A percentile compares a stretch with the other conserved stretches of the same genome.
phyloP scores from a whole-genome alignment of 495 filamentous ascomycete genomes.

The Xylaria curta region DNA sequence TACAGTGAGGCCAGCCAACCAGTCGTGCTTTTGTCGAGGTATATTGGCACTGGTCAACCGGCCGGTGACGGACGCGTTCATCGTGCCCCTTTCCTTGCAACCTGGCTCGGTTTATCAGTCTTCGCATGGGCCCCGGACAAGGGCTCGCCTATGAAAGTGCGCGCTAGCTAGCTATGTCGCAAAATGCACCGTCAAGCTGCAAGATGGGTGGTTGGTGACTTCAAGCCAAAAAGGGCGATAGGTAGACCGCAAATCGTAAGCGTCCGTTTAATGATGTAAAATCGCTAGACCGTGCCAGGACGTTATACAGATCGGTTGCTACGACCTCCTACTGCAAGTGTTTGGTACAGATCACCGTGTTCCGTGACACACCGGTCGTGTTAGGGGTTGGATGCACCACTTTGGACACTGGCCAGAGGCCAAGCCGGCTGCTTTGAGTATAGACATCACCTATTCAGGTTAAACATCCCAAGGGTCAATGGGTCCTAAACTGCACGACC shows the following conservation, averaged over 20 bases:
- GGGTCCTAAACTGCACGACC: background rate
- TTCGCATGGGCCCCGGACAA: constrained; percentile 18
- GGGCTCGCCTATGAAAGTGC: constrained; percentile 10
- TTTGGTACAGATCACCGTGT: constrained; percentile 22
- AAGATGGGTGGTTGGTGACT: constrained; percentile 8
- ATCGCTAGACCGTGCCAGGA: background rate
- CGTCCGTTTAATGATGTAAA: background rate
- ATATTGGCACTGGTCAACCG: constrained; percentile 1
- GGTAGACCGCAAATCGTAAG: constrained; percentile 3
- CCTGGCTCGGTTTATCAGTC: constrained; percentile 10
- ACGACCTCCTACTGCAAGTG: constrained; percentile 20
- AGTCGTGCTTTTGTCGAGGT: background rate
- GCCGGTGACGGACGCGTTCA: constrained; percentile 18
- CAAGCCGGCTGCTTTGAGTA: background rate
- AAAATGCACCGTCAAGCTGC: constrained; percentile 14
- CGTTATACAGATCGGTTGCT: constrained; percentile 14
- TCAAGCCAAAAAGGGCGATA: background rate
- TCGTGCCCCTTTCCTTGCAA: constrained; percentile 21
- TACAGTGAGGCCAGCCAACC: background rate
- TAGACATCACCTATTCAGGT: constrained; percentile 17
- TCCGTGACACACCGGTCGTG: constrained; percentile 7
- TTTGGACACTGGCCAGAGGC: background rate
- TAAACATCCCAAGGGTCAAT: background rate
- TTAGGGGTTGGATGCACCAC: constrained; percentile 3
- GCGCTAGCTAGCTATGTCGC: constrained; percentile 7